These are phyloP conservation scores for Verbascum thapsus DNA, from an alignment of 257 asterid species.

Conservation along the genomic window DNA sequence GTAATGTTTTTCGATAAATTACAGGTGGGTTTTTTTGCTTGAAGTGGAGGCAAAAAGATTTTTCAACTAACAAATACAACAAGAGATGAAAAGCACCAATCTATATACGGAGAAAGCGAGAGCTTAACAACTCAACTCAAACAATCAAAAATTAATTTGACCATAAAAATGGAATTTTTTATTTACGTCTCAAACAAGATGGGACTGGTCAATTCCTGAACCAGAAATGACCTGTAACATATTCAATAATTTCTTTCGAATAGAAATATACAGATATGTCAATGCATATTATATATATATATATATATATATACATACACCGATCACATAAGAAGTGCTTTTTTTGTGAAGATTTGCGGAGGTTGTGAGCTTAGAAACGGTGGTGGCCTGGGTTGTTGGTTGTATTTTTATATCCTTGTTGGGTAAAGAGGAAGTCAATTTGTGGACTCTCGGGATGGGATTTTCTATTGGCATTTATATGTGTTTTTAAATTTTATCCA, in stretches of 20 bases:
- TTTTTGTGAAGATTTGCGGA: background rate
- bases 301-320: too few species aligned
- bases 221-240: constrained; percentile 32
- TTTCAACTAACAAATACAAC: constrained; percentile 65
- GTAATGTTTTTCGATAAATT: constrained; percentile 23
- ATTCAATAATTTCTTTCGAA: constrained; percentile 11
- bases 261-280: background rate
- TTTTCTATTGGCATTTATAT: too few species aligned
- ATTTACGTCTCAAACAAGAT: constrained; percentile 31
- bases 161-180: constrained; percentile 20
- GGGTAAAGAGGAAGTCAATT: too few species aligned
- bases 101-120: constrained; percentile 57
- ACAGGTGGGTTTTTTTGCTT: constrained; percentile 59
- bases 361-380: constrained; percentile 10
- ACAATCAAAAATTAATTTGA: constrained; percentile 22
- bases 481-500: too few species aligned
- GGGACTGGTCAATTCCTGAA: constrained; percentile 46
- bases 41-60: constrained; percentile 50
- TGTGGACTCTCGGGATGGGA: too few species aligned
- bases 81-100: constrained; percentile 52
- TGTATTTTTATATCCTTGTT: too few species aligned
- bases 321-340: too few species aligned
- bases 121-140: constrained; percentile 62
- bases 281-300: background rate
- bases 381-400: background rate